Base-by-base conservation (phyloP, 225 moss, liverwort and hornwort species). In the Antitrichia curtipendula region DNA sequence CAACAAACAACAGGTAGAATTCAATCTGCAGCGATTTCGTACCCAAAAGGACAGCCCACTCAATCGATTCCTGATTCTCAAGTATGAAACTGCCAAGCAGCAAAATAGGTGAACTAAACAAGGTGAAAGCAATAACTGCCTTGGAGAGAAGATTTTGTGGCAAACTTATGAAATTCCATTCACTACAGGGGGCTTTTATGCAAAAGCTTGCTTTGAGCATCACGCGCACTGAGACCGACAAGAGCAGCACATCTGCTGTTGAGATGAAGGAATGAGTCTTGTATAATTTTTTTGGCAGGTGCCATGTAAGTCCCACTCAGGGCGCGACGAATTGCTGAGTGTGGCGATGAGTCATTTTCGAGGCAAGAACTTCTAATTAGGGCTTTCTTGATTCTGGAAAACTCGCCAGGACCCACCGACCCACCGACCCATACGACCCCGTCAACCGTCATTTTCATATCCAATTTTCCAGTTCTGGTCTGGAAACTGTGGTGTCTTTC, bases 141-240 rank as follows among this genome's bases (percentile, higher is more conserved):
- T 61, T 21, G 68, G 54, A 61, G 68, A 85, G 54, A 82, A 80
- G 69, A 47, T 52, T 40, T 23, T 45, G 73, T 76, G 19, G 21
- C 76, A 19, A 84, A 68, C 54, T 25, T 24, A 19, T 69, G 79
- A n/a, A 57, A 8, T 27, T n/a, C 40, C n/a, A 79, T 56, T 4
- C 47, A 45, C 53, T 50, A 27, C 72, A 87, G 52, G 77, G 50
- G 23, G 41, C 40, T 45, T 86, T 65, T 90, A 92, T 86, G 58
- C n/a, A 25, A 45, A n/a, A 50, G 58, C 57, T 40, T 61, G 56
- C 57, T 70, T 19, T 36, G 56, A 40, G 62, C 54, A 53, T 64
- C 84, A 92, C 92, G 84, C 92, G 90, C 71, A 63, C 21, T 16
- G 71, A 40, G 77, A 64, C 90, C 92, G 90, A 53, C 90, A 59